phyloP scores from a whole-genome alignment of 495 filamentous ascomycete species.

The Aspergillus avenaceus region DNA sequence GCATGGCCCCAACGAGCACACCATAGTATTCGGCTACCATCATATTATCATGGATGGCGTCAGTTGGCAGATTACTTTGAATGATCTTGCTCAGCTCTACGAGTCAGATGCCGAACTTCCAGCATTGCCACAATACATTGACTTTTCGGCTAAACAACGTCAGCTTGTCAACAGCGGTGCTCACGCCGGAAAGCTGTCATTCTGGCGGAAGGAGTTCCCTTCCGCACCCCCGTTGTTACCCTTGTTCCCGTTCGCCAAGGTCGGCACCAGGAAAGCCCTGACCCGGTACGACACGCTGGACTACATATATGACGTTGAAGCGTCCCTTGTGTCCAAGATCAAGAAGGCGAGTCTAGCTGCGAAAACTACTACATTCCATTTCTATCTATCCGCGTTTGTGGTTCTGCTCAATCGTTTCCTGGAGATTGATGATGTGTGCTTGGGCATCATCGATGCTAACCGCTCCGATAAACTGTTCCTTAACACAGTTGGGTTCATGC shows the following conservation, averaged over 20 bases:
- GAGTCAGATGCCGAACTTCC: not conserved
- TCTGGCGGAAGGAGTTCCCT: conserved; percentile 30
- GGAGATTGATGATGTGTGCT: conserved; percentile 29
- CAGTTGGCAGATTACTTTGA: conserved; percentile 20
- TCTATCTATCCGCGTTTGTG: conserved; percentile 37
- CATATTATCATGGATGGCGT: conserved; percentile 35
- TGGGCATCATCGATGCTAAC: conserved; percentile 43
- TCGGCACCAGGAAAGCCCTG: not conserved
- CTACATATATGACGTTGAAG: conserved; percentile 12
- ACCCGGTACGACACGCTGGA: conserved; percentile 2
- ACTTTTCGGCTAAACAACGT: not conserved
- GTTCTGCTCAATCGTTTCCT: conserved; percentile 23
- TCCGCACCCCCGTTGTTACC: conserved; percentile 27
- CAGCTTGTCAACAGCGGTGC: not conserved
- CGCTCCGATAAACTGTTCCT: conserved; percentile 25
- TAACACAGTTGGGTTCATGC: conserved; percentile 37
- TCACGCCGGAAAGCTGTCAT: conserved; percentile 16
- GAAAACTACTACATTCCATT: conserved; percentile 37
- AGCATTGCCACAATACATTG: not conserved
- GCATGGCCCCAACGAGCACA: not conserved
- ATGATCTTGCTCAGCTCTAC: conserved; percentile 26
- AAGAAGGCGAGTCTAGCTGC: conserved; percentile 13
- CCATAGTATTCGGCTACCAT: conserved; percentile 15
- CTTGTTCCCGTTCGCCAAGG: conserved; percentile 27
- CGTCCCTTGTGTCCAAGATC: conserved; percentile 10